phyloP scores from a whole-genome alignment of 1,284 basidiomycete species.

The Apiotrichum laibachii region DNA sequence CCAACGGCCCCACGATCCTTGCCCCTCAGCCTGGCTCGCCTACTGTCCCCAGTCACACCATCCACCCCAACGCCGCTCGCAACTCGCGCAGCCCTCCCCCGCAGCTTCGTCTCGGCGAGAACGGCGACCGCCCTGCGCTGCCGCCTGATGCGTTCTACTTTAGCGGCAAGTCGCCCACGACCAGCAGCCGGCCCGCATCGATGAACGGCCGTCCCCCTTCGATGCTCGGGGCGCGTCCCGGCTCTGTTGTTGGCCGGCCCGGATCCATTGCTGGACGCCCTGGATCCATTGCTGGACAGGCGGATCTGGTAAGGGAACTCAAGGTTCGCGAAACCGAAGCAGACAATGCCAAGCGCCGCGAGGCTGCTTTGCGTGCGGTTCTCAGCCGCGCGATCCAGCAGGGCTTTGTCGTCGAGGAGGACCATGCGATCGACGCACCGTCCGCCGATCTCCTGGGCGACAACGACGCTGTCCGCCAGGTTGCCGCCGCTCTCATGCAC shows the following conservation, averaged over 20 bases:
- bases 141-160: slow-evolving; percentile 62
- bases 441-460: slow-evolving; percentile 10
- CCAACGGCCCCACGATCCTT: slow-evolving; percentile 19
- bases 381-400: slow-evolving; percentile 72
- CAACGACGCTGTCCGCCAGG: slow-evolving; percentile 49
- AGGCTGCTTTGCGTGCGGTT: slow-evolving; percentile 82
- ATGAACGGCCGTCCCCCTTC: slow-evolving; percentile 48
- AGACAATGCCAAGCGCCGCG: slow-evolving; percentile 71
- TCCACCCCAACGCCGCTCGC: slow-evolving; percentile 22
- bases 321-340: slow-evolving; percentile 77
- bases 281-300: slow-evolving; percentile 57
- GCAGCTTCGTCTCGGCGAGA: slow-evolving; percentile 34
- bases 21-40: background rate
- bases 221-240: slow-evolving; percentile 15
- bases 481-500: slow-evolving; percentile 66
- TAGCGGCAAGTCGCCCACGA: slow-evolving; percentile 58
- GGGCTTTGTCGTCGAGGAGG: slow-evolving; percentile 72
- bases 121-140: slow-evolving; percentile 38
- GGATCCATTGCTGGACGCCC: slow-evolving; percentile 44
- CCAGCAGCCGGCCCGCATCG: slow-evolving; percentile 47
- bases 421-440: slow-evolving; percentile 28
- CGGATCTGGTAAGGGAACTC: slow-evolving; percentile 71
- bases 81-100: slow-evolving; percentile 41
- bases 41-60: slow-evolving; percentile 17
- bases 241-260: slow-evolving; percentile 15